Conservation (phyloP, 495 filamentous ascomycete genomes). For the Penicillium lividum region DNA sequence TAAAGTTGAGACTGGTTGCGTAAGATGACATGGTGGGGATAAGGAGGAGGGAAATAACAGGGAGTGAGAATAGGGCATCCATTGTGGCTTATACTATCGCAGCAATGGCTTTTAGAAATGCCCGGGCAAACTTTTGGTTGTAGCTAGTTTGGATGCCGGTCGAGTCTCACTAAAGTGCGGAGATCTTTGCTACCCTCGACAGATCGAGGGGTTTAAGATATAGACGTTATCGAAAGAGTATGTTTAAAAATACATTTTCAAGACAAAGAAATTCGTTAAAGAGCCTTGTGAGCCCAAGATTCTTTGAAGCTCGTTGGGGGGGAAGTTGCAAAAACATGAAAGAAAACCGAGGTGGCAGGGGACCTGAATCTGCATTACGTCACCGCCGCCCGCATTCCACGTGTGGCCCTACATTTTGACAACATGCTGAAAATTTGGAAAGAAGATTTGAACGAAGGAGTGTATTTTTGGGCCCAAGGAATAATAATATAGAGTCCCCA, state of each 20-base stretch:
- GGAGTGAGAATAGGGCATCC: conserved; percentile 68
- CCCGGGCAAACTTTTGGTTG: neutral
- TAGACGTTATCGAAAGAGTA: neutral
- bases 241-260: neutral
- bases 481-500: conserved; percentile 7
- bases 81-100: conserved; percentile 33
- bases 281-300: neutral
- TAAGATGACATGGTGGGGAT: conserved; percentile 58
- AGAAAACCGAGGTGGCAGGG: conserved; percentile 15
- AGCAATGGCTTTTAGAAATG: neutral
- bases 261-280: neutral
- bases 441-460: neutral
- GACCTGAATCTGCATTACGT: conserved; percentile 18
- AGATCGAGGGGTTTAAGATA: neutral
- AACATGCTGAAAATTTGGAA: neutral
- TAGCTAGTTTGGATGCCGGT: conserved; percentile 1
- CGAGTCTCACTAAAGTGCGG: neutral
- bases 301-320: neutral
- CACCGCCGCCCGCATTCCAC: conserved; percentile 22
- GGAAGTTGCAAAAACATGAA: neutral
- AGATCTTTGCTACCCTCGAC: neutral
- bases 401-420: neutral
- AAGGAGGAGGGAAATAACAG: conserved; percentile 66
- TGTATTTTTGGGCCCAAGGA: neutral
- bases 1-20: conserved; percentile 76